Evolutionary conservation across 2,329 filamentous ascomycete genomes (phyloP).

Genomic region (Colletotrichum neosansevieriae): DNA sequence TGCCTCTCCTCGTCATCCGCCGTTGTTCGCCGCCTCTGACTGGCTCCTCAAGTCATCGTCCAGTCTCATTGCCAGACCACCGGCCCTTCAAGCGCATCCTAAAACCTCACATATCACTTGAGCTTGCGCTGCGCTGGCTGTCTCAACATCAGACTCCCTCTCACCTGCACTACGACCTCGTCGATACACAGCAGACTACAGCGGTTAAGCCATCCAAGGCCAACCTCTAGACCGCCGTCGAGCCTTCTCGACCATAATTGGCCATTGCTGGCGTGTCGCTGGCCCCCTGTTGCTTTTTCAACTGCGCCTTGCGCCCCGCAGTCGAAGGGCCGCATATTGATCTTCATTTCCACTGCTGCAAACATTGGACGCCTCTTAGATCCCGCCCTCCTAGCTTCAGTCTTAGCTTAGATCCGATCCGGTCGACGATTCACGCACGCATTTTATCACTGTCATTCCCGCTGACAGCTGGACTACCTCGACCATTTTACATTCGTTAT

Average conservation of each 20-base stretch:
- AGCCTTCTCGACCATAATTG: not conserved
- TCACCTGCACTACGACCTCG: constrained; percentile 1
- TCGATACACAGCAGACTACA: not conserved
- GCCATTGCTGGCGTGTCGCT: constrained; percentile 12
- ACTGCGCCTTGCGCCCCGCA: not conserved
- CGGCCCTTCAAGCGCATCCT: not conserved
- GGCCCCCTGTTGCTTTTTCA: constrained; percentile 27
- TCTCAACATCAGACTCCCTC: constrained; percentile 24
- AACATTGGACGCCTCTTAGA: constrained; percentile 40
- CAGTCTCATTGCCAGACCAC: not conserved
- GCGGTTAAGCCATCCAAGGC: constrained; percentile 16
- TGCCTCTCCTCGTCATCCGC: too few species aligned
- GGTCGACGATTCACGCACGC: constrained; percentile 1
- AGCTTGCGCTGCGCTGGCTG: not conserved
- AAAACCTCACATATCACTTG: not conserved
- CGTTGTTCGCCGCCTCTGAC: not conserved
- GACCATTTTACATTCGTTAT: too few species aligned
- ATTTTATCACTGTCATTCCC: constrained; percentile 31
- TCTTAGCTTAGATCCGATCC: constrained; percentile 35
- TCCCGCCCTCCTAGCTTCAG: constrained; percentile 28
- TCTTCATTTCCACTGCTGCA: constrained; percentile 39
- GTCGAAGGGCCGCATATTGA: constrained; percentile 29
- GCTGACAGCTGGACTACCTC: constrained; percentile 11
- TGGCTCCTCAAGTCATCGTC: not conserved
- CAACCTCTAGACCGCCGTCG: constrained; percentile 3